A percentile compares a stretch with the other conserved stretches of the same genome.
phyloP scores from a whole-genome alignment of 1,284 basidiomycete species.

The Phaffia rhodozyma region DNA sequence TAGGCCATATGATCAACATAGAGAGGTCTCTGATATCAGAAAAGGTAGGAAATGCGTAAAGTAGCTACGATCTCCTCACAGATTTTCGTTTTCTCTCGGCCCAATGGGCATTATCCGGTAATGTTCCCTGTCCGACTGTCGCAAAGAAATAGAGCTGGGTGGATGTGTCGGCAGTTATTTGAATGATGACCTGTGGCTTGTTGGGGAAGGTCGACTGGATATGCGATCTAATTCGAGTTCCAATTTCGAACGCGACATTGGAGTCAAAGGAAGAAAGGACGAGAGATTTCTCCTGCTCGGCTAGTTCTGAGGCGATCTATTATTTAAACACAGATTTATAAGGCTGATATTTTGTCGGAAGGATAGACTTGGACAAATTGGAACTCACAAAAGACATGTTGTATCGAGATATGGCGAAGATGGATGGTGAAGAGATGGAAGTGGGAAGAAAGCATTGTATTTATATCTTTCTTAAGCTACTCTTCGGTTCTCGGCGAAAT shows the following conservation, averaged over 20 bases:
- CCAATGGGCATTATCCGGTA: too few species aligned
- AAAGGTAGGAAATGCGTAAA: background rate
- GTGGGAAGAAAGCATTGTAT: too few species aligned
- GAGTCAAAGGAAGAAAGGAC: constrained; percentile 22
- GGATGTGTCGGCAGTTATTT: constrained; percentile 19
- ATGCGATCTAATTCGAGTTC: constrained; percentile 13
- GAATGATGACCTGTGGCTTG: constrained; percentile 19
- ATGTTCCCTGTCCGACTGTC: constrained; percentile 11
- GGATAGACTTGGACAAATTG: background rate
- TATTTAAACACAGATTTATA: background rate
- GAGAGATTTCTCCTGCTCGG: constrained; percentile 16
- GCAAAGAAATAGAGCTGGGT: constrained; percentile 22
- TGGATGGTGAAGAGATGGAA: too few species aligned
- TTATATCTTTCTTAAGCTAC: too few species aligned
- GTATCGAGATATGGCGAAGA: background rate
- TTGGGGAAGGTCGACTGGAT: constrained; percentile 10
- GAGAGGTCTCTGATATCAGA: background rate
- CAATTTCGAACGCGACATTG: constrained; percentile 21
- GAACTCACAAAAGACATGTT: constrained; percentile 7
- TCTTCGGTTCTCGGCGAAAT: too few species aligned
- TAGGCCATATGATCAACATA: too few species aligned
- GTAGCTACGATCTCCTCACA: too few species aligned
- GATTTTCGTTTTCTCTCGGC: too few species aligned
- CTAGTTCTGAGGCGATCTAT: constrained; percentile 14
- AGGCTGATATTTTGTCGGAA: too few species aligned